Evolutionary conservation across 257 asterid genomes (phyloP).

Genomic region (Marsdenia floribunda): DNA sequence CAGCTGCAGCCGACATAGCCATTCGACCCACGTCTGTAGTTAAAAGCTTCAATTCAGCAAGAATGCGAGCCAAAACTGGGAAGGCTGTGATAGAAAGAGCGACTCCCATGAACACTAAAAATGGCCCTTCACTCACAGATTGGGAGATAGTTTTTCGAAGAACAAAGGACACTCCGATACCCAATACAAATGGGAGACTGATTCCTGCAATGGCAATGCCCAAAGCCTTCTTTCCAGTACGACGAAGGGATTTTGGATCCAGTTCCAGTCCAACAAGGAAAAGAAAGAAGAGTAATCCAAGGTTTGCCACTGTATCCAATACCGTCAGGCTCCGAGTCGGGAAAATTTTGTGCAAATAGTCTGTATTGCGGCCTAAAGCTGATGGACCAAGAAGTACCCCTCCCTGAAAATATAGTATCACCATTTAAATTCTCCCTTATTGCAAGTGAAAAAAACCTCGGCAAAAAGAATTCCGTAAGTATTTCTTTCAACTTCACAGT

Average conservation of each 20-base stretch:
- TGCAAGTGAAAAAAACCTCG: neutral
- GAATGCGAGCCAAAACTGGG: constrained; percentile 28
- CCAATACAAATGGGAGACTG: constrained; percentile 24
- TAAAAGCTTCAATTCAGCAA: constrained; percentile 24
- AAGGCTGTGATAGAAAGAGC: constrained; percentile 27
- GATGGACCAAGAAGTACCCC: constrained; percentile 33
- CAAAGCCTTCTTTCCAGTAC: constrained; percentile 24
- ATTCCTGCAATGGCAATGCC: constrained; percentile 33
- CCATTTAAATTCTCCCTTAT: neutral
- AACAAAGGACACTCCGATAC: constrained; percentile 26
- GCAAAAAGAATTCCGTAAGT: too few relatives aligned
- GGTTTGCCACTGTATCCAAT: constrained; percentile 34
- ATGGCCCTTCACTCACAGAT: constrained; percentile 22
- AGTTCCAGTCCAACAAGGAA: constrained; percentile 33
- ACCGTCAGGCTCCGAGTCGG: constrained; percentile 27
- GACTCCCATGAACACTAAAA: constrained; percentile 35
- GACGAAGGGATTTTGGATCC: constrained; percentile 20
- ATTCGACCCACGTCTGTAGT: constrained; percentile 24
- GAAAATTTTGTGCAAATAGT: constrained; percentile 19
- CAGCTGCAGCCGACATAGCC: constrained; percentile 34
- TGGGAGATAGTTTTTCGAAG: constrained; percentile 20
- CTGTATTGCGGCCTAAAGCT: constrained; percentile 21
- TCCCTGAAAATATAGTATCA: constrained; percentile 15
- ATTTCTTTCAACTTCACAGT: too few relatives aligned
- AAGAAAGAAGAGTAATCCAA: constrained; percentile 32